These are phyloP conservation scores for Withania somnifera DNA, from an alignment of 305 asterid species.

Conservation along the genomic window DNA sequence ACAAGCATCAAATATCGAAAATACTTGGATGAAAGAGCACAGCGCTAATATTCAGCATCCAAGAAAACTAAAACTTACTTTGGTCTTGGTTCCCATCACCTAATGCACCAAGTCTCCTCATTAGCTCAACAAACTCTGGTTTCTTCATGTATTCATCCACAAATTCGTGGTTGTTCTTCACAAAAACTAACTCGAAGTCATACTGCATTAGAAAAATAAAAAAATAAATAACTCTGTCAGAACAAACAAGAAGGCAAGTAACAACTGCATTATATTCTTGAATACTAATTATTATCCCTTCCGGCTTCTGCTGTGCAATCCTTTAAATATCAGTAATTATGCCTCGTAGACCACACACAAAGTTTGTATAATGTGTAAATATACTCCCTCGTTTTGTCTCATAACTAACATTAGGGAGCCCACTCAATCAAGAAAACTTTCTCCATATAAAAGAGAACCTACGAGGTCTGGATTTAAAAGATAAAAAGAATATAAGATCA, in stretches of 20 bases:
- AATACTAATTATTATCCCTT: not conserved
- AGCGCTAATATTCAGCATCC: not conserved
- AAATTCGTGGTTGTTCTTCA: slow-evolving; percentile 66
- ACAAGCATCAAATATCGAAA: not conserved
- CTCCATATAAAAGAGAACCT: not conserved
- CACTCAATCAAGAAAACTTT: not conserved
- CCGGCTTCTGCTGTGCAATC: not conserved
- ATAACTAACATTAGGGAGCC: not conserved
- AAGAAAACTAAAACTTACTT: slow-evolving; percentile 29
- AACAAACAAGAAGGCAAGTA: not conserved
- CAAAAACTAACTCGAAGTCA: slow-evolving; percentile 83
- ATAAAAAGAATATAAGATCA: not conserved
- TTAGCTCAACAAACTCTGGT: slow-evolving; percentile 79
- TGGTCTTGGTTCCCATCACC: slow-evolving; percentile 89
- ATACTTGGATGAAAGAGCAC: not conserved
- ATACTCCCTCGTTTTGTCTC: not conserved
- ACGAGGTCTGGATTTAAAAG: not conserved
- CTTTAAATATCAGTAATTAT: not conserved
- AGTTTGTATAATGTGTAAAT: not conserved
- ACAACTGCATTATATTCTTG: not conserved
- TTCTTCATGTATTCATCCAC: slow-evolving; percentile 90
- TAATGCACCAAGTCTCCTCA: slow-evolving; percentile 94
- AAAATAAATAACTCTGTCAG: not conserved
- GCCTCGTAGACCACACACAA: not conserved
- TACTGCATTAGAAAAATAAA: slow-evolving; percentile 32